phyloP scores from a whole-genome alignment of 257 asterid species.

The Nicotiana attenuata region DNA sequence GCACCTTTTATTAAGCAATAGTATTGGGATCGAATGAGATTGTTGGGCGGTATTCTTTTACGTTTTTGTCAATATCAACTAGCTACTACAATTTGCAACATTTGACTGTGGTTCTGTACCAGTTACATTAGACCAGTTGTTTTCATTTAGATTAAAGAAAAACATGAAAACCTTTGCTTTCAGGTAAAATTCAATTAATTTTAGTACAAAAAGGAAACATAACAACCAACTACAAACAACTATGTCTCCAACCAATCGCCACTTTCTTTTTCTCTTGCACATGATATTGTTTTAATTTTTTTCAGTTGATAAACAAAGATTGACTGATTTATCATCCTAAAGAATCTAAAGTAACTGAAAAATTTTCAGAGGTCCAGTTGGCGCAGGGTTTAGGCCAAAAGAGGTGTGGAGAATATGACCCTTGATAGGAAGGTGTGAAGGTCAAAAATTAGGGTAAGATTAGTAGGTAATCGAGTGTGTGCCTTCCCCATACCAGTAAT shows the following conservation, averaged over 20 bases:
- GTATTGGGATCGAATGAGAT: neutral
- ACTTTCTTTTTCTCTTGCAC: neutral
- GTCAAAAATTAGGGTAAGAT: too few species aligned
- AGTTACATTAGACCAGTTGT: neutral
- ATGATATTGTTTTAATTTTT: too few species aligned
- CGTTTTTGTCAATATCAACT: neutral
- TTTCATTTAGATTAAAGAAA: neutral
- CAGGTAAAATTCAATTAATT: neutral
- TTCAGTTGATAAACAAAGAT: neutral
- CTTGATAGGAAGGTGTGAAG: too few species aligned
- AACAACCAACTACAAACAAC: neutral
- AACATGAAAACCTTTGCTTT: neutral
- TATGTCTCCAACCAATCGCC: neutral
- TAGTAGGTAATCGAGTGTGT: too few species aligned
- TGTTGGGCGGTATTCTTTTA: neutral
- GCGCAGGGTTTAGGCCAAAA: too few species aligned
- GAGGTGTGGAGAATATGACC: fast-evolving
- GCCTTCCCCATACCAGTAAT: too few species aligned
- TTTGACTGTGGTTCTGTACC: neutral
- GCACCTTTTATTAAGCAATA: neutral
- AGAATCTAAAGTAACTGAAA: neutral
- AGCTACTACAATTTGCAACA: neutral
- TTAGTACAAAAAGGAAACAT: neutral
- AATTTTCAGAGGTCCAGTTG: too few species aligned
- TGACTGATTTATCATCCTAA: neutral